Evolutionary conservation across 2,329 filamentous ascomycete species (phyloP).

Genomic region (Fusarium hainanense): DNA sequence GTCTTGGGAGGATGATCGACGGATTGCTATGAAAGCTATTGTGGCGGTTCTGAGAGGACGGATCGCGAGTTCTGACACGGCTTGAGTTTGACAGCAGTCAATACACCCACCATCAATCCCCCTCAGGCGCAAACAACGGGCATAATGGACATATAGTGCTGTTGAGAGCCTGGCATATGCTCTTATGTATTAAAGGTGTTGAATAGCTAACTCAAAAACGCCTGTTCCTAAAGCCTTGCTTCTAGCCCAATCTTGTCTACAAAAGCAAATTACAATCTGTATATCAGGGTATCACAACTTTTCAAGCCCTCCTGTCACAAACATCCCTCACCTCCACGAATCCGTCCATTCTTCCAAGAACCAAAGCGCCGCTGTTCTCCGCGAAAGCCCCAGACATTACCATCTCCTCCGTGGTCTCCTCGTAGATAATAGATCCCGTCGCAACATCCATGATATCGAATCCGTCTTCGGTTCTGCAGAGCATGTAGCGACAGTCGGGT

Average conservation of each 20-base stretch:
- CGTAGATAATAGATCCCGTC: conserved; percentile 50
- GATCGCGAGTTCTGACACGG: too few relatives aligned
- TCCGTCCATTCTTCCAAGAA: conserved; percentile 52
- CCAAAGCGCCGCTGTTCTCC: conserved; percentile 45
- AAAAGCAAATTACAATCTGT: neutral
- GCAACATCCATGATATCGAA: conserved; percentile 55
- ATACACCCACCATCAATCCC: too few relatives aligned
- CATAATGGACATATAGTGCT: neutral
- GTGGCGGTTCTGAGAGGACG: too few relatives aligned
- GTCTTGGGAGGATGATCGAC: conserved; percentile 5
- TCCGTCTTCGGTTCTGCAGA: conserved; percentile 55
- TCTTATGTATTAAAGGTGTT: conserved; percentile 7
- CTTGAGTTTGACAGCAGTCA: too few relatives aligned
- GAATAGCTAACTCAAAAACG: conserved; percentile 4
- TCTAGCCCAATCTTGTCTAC: neutral
- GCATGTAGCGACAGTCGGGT: conserved; percentile 52
- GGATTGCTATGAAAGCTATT: neutral
- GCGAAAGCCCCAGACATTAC: conserved; percentile 54
- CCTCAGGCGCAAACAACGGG: neutral
- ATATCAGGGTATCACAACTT: conserved; percentile 33
- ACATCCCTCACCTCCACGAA: conserved; percentile 51
- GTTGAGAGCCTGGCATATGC: conserved; percentile 28
- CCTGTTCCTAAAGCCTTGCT: neutral
- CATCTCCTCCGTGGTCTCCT: conserved; percentile 39
- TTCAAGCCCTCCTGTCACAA: conserved; percentile 32